Base-by-base conservation (phyloP, 495 filamentous ascomycete genomes). In the Aspergillus diversus region DNA sequence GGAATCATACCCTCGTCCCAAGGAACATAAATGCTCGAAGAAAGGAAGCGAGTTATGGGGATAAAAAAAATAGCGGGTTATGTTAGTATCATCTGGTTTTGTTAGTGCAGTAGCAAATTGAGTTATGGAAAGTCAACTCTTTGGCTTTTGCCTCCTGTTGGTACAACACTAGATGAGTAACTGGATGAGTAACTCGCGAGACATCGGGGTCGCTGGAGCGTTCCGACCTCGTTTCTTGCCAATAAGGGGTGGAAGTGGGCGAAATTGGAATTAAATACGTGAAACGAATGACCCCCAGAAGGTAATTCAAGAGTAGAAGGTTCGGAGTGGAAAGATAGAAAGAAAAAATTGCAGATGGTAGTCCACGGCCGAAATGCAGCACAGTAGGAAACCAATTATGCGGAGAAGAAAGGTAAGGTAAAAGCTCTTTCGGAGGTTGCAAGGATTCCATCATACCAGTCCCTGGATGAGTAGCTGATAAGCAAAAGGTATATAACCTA, bases 401-500 rank as follows among this genome's bases (percentile, higher is more conserved):
- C 8, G 11, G 4, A 15, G 39, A 43, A 43, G 39, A 43, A 12
- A 43, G n/a, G 39, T 43, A 15, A 43, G 37, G 37, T 13, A 39
- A 39, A 7, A 11, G 39, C 39, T 13, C 13, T 13, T 11, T 43
- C 11, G 8, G 47, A 50, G 17, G n/a, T n/a, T 39, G 57, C 57
- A 46, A 27, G 46, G 42, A 47, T 17, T 16, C 31, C n/a, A 7
- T 34, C 9, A 49, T 58, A 33, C 37, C 31, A 46, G 43, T 31
- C 33, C 9, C 17, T n/a, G 16, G 32, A 33, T 32, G n/a, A 48
- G 8, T 27, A 34, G 17, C 46, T 33, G 57, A 51, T 50, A 59
- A n/a, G 57, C 46, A 13, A 21, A 34, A 8, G n/a, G 50, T 53
- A 55, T 32, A 32, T 33, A 55, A 55, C 15, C 33, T 53, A 53